Evolutionary conservation across 2,329 filamentous ascomycete species (phyloP), one percentile per base, ranked within the genome.

Genomic region (Cordyceps cicadae): DNA sequence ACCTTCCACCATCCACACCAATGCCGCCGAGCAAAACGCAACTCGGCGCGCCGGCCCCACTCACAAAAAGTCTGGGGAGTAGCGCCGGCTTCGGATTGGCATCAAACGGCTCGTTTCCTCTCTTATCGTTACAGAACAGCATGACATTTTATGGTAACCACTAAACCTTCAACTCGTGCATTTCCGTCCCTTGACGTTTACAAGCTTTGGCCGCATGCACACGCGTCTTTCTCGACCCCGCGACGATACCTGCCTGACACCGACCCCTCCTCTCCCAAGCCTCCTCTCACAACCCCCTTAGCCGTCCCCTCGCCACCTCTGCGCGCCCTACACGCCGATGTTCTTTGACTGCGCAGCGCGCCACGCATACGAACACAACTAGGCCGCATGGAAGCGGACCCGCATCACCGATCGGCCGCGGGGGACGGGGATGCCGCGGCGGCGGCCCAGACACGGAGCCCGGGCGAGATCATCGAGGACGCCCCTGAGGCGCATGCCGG

Each of bases 41-140:
- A 24, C 34, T 50, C 55, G 46, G 55, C 32, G 55, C 32, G 21
- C 55, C 55, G 55, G 55, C 55, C 55, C 55, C 55, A 58, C 55
- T 26, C 12, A 12, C 37, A 24, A 51, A 37, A 51, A 49, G 51
- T 51, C 55, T 51, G 55, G 55, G 48, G 55, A 58, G 55, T 58
- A 58, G 55, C 46, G 55, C 48, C 55, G 55, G 55, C 17, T 51
- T 58, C 51, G 37, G 37, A 32, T 29, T 51, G 14, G 34, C 55
- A 43, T 41, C 34, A 34, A 17, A 51, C 29, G 29, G 12, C 11
- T 43, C 41, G 51, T 57, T 41, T 43, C 29, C 37, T 29, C 9
- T 14, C 19, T n/a, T 43, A 46, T 34, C 34, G 48, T 32, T 24
- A 21, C 46, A 50, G 41, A 24, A 51, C 46, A 39, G 34, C 19